Conservation (phyloP, 345 rosid species). For the Clausena lansium region DNA sequence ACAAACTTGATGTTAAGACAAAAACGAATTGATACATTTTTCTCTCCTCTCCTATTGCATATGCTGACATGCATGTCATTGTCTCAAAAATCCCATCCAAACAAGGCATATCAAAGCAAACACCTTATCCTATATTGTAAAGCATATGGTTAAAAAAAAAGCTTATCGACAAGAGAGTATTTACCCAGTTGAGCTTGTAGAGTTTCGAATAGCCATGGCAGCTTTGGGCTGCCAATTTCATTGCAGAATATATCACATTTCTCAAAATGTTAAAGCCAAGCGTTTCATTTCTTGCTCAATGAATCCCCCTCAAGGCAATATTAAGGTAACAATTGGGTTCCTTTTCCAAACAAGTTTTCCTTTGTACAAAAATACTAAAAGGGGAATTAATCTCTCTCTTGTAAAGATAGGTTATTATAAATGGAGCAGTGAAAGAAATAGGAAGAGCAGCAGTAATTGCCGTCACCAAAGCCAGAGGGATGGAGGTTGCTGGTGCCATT, state of each 20-base stretch:
- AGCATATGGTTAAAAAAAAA: background rate
- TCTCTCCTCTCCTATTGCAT: background rate
- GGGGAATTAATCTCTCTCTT: background rate
- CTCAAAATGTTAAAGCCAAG: slow-evolving; percentile 30
- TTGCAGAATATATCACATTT: slow-evolving; percentile 23
- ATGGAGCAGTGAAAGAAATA: slow-evolving; percentile 94
- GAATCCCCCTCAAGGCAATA: slow-evolving; percentile 74
- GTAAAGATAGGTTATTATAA: slow-evolving; percentile 54
- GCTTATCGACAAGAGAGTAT: slow-evolving; percentile 26
- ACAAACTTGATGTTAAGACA: background rate
- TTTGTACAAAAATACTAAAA: background rate
- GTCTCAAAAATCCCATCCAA: slow-evolving; percentile 20
- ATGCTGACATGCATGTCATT: slow-evolving; percentile 9
- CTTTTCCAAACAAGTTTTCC: background rate
- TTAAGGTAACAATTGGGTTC: slow-evolving; percentile 50
- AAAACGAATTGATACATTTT: background rate
- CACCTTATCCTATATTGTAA: slow-evolving; percentile 29
- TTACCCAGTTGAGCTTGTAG: background rate
- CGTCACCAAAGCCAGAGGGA: slow-evolving; percentile 83
- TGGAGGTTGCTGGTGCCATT: slow-evolving; percentile 93
- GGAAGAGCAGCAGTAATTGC: slow-evolving; percentile 90
- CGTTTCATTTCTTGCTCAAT: slow-evolving; percentile 58
- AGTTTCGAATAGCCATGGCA: slow-evolving; percentile 44
- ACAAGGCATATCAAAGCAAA: slow-evolving; percentile 23
- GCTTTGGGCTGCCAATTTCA: slow-evolving; percentile 50